Evolutionary conservation across 495 filamentous ascomycete species (phyloP).

Genomic region (Lasiosphaeria miniovina): DNA sequence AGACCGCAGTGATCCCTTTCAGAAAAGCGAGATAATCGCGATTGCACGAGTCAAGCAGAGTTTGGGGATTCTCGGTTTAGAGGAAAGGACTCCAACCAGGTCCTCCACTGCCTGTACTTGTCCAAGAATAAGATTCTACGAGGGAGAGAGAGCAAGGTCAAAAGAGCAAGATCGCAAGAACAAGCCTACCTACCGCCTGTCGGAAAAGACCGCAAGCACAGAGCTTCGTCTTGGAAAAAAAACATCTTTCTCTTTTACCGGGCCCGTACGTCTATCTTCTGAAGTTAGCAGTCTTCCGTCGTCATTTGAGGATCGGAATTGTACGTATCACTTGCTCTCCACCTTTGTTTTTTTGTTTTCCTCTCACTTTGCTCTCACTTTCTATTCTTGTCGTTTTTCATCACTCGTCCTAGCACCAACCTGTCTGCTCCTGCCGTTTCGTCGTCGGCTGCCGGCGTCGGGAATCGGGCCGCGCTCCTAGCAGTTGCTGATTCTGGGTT

Average conservation of each 20-base stretch:
- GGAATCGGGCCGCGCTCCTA: constrained; percentile 9
- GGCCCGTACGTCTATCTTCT: constrained; percentile 15
- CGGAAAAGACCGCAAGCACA: constrained; percentile 27
- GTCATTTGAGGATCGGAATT: constrained; percentile 30
- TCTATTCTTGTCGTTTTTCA: constrained; percentile 5
- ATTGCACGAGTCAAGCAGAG: constrained; percentile 12
- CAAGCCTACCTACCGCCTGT: constrained; percentile 17
- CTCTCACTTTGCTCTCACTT: background rate
- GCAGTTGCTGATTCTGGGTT: constrained; percentile 25
- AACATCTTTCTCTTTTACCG: constrained; percentile 21
- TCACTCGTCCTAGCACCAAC: background rate
- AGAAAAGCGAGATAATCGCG: background rate
- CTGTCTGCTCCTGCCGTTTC: background rate
- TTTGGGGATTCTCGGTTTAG: constrained; percentile 8
- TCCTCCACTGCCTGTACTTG: constrained; percentile 15
- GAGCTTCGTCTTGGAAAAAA: constrained; percentile 27
- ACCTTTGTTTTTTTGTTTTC: constrained; percentile 15
- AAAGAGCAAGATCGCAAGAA: constrained; percentile 4
- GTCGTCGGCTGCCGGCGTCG: background rate
- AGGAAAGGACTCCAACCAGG: background rate
- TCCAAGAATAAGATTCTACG: constrained; percentile 4
- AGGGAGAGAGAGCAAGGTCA: constrained; percentile 8
- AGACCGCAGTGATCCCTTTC: background rate
- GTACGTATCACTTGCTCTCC: constrained; percentile 33
- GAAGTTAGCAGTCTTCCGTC: constrained; percentile 20